Base-by-base conservation (phyloP, 371 early-diverging fungal species). In the Mortierella sp. region DNA sequence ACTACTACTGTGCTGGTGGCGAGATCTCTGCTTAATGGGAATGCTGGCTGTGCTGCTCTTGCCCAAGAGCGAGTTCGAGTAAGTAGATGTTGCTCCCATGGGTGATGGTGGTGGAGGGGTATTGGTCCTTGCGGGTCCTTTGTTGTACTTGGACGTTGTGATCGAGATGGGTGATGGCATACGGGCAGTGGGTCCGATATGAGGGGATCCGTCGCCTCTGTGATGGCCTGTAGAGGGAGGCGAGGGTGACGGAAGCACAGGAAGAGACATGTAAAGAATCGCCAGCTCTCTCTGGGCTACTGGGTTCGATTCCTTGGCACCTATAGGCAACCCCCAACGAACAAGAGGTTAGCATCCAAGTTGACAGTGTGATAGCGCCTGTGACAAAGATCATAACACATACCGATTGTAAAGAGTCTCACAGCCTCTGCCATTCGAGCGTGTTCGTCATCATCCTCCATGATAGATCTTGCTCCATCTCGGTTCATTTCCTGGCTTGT, bases 251-350 rank as follows among this genome's bases (percentile, higher is more conserved):
- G 80, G 73, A 1, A 80, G 45, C 24, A 56, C 60, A 1, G 82
- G 82, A 5, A 79, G 65, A 1, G 82, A 80, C 63, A 82, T 74
- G 71, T 82, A 80, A 7, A 82, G 67, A 49, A 82, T 82, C 0
- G 71, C 82, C 19, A 82, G 59, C 31, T 82, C 82, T 21, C 82
- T 50, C 43, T 82, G 80, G 45, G 80, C 82, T 5, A 70, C 76
- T 8, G 67, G 57, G 50, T 82, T 62, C 3, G 71, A 71, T 46
- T 82, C 82, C 60, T 78, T 82, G 24, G 82, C 82, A 9, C 76
- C 82, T 79, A 31, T 46, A 34, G 34, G 34, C 10, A 39, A n/a
- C 17, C 16, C 5, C 21, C 14, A 37, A 34, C 34, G 10, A 34
- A 10, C 10, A 25, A 44, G 41, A 40, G 27, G 28, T 12, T 31